Evolutionary conservation across 2,329 filamentous ascomycete genomes (phyloP), one percentile per base, ranked within the genome.

Genomic region (Xylaria hypoxylon): DNA sequence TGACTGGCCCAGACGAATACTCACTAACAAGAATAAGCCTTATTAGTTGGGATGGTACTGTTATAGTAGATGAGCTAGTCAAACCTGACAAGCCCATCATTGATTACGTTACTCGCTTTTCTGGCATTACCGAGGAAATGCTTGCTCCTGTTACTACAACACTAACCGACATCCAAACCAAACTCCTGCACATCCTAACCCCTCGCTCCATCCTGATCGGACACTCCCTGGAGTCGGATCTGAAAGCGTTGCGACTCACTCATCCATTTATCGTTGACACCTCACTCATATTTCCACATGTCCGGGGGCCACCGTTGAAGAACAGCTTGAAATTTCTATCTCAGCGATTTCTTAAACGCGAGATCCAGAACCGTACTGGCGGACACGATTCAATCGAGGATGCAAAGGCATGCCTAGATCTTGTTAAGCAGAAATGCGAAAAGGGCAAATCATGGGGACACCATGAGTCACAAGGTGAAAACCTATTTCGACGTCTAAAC

Each of bases 251-350:
- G 31, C 92, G 90, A 75, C 85, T 97, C 67, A 91, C 93, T 0
- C 96, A 98, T 77, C 96, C 96, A 0, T 97, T 94, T 80, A 90
- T 99, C 72, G 88, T 97, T 76, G 96, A 99, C 79, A 98, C 96
- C 0, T 89, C 93, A 13, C 86, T 98, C 40, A 85, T 97, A 59
- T 99, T 92, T 77, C 94, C 95, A 1, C 96, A 99, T 77, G 92
- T 93, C 10, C 90, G 93, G 40, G 96, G 96, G 0, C 90, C 93
- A 0, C 95, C 95, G 0, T 86, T 97, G 68, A 98, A 97, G 77
- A 94, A 93, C 45, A 93, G 92, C 2, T 85, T 99, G 62, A 97
- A 96, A 80, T 98, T 89, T 85, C 87, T 99, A 2, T 86, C 92
- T 0, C 90, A 95, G 71, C 96, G 95, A 76, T 97, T 95, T 74